phyloP scores from a whole-genome alignment of 176 grass and related monocot genomes.

The Themeda triandra region DNA sequence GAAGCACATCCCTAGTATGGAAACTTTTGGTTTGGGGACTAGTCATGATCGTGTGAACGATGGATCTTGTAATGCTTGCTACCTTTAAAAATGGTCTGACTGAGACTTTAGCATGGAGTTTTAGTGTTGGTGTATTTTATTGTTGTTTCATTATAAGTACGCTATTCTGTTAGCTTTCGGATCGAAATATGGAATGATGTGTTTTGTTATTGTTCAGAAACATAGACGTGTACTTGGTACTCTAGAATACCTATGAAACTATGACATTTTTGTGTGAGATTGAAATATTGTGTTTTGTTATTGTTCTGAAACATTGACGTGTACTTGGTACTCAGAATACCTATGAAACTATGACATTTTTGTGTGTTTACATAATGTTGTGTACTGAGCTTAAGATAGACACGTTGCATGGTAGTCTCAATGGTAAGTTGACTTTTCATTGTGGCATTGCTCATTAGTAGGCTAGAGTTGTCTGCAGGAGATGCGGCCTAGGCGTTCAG shows the following conservation, averaged over 20 bases:
- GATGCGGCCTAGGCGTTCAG: not conserved
- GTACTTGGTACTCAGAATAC: too few relatives aligned
- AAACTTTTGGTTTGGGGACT: not conserved
- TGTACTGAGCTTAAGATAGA: not conserved
- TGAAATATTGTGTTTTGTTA: not conserved
- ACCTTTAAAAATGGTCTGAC: not conserved
- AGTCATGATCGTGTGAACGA: conserved; percentile 2
- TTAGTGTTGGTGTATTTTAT: not conserved
- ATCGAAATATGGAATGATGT: not conserved
- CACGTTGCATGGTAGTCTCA: not conserved
- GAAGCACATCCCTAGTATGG: not conserved
- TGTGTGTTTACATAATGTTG: not conserved
- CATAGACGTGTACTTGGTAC: not conserved
- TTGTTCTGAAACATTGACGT: not conserved
- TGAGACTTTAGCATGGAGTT: not conserved
- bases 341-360: not conserved
- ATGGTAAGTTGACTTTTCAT: not conserved
- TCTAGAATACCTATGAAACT: too few relatives aligned
- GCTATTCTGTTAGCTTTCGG: not conserved
- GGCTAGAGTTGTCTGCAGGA: not conserved
- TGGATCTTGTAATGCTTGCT: not conserved
- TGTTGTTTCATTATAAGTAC: not conserved
- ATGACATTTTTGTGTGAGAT: too few relatives aligned
- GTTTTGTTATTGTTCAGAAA: not conserved
- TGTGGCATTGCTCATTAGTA: not conserved